Conservation (phyloP, 1,139 yeast species). For the Suhomyces yuchorum region DNA sequence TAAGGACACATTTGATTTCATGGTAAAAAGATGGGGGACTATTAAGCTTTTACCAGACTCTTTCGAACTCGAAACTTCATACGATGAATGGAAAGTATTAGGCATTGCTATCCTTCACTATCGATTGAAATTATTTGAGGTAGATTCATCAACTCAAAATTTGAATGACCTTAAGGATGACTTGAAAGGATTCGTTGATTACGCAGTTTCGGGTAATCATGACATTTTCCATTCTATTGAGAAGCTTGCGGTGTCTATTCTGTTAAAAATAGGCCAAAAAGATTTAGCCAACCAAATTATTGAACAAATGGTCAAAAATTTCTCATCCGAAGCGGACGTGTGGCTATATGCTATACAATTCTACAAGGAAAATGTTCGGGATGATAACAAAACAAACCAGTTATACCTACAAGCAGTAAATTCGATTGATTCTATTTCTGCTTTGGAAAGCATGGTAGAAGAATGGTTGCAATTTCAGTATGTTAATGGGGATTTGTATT, state of each 20-base stretch:
- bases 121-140: slow-evolving; percentile 13
- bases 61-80: slow-evolving; percentile 15
- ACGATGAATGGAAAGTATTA: slow-evolving; percentile 41
- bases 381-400: slow-evolving; percentile 22
- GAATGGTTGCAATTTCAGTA: slow-evolving; percentile 48
- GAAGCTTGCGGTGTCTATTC: slow-evolving; percentile 36
- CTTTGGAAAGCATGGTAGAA: slow-evolving; percentile 53
- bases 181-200: slow-evolving; percentile 15
- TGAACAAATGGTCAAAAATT: slow-evolving; percentile 29
- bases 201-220: slow-evolving; percentile 31
- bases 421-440: slow-evolving; percentile 37
- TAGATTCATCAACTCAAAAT: slow-evolving; percentile 13
- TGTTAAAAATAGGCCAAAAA: slow-evolving; percentile 27
- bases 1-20: slow-evolving; percentile 10
- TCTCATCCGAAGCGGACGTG: slow-evolving; percentile 39
- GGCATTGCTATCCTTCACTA: slow-evolving; percentile 32
- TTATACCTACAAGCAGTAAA: slow-evolving; percentile 38
- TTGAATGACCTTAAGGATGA: slow-evolving; percentile 10
- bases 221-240: slow-evolving; percentile 47
- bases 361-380: slow-evolving; percentile 24
- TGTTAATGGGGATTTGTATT: slow-evolving; percentile 30
- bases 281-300: slow-evolving; percentile 32
- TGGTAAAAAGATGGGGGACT: slow-evolving; percentile 15
- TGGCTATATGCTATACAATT: slow-evolving; percentile 52
- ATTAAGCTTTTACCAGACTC: not conserved